These are phyloP conservation scores for Wickerhamomyces tratensis DNA, from an alignment of 805 yeast genomes.

Conservation along the genomic window DNA sequence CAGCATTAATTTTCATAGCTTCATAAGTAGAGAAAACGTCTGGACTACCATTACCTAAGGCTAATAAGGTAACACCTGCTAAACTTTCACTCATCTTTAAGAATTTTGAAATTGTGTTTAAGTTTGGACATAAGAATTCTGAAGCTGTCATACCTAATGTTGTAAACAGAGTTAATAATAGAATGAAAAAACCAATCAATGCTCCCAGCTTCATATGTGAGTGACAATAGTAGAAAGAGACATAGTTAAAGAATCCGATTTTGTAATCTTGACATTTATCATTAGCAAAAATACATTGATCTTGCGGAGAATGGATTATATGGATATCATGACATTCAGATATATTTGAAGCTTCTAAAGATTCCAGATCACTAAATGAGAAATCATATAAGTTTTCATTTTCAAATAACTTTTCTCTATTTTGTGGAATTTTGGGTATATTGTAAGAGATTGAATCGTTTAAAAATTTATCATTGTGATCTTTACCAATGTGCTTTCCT, in stretches of 20 bases:
- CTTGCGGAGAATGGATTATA: conserved; percentile 1
- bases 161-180: conserved; percentile 38
- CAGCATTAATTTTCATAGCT: conserved; percentile 63
- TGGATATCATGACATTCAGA: conserved; percentile 12
- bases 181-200: conserved; percentile 1
- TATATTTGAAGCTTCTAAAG: too few species aligned
- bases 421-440: too few species aligned
- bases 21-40: conserved; percentile 80
- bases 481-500: too few species aligned
- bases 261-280: conserved; percentile 15
- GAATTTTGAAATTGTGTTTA: conserved; percentile 55
- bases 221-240: conserved; percentile 13
- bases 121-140: conserved; percentile 74
- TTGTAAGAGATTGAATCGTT: too few species aligned
- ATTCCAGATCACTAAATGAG: too few species aligned
- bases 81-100: conserved; percentile 66
- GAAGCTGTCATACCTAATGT: conserved; percentile 76
- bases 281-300: conserved; percentile 12
- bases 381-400: too few species aligned
- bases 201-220: background rate
- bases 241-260: conserved; percentile 17
- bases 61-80: conserved; percentile 81
- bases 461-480: too few species aligned
- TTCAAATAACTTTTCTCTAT: too few species aligned
- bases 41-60: conserved; percentile 90